Evolutionary conservation across 345 rosid genomes (phyloP).

Genomic region (Populus nigra): DNA sequence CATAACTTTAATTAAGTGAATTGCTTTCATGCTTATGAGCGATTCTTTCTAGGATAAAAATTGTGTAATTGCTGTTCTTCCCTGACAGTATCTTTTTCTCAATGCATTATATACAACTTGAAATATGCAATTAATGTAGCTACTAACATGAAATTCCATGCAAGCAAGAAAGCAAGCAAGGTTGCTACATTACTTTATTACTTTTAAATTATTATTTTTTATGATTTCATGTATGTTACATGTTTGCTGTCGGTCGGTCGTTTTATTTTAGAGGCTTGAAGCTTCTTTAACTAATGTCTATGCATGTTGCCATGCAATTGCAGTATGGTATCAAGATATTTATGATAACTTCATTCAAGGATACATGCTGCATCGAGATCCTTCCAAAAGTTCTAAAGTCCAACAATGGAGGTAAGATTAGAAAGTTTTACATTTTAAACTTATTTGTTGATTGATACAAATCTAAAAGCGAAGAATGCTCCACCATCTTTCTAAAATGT

Average conservation of each 20-base stretch:
- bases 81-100: neutral
- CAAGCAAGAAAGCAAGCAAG: neutral
- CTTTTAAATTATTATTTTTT: neutral
- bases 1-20: neutral
- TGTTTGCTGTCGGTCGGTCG: neutral
- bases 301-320: slow-evolving; percentile 18
- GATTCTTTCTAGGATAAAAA: neutral
- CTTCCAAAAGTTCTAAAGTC: slow-evolving; percentile 63
- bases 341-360: slow-evolving; percentile 85
- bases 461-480: neutral
- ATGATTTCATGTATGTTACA: neutral
- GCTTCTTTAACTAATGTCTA: slow-evolving; percentile 1
- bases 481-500: neutral
- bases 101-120: neutral
- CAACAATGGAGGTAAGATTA: slow-evolving; percentile 53
- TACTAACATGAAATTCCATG: neutral
- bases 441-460: neutral
- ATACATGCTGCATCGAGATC: slow-evolving; percentile 88
- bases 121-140: neutral
- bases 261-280: neutral
- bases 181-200: neutral
- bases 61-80: neutral
- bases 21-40: neutral
- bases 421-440: neutral
- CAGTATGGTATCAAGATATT: slow-evolving; percentile 89